Base-by-base conservation (phyloP, 1,284 basidiomycete genomes). In the Clitocybe nebularis region DNA sequence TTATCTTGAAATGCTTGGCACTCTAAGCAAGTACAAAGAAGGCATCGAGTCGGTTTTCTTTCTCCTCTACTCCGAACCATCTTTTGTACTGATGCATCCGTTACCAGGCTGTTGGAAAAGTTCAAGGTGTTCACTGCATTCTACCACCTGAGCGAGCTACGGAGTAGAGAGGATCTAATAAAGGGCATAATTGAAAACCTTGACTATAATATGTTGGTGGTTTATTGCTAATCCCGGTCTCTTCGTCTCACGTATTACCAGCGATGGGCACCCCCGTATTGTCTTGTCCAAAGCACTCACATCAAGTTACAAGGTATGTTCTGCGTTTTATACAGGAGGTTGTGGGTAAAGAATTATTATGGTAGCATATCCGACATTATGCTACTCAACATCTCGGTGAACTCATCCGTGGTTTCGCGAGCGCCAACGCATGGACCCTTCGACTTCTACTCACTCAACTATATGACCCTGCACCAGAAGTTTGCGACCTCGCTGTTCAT, bases 1-100 rank as follows among this genome's bases (percentile, higher is more conserved):
- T 0, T 99, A 99, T 62, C 84, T 99, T 50, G 93, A 97, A 58
- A 93, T 99, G 85, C 74, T 99, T 1, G 94, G 94, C 2, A 84
- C 82, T 1, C 69, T 99, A 30, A 95, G 90, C 63, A 90, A 86
- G 56, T 79, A 85, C 47, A 76, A 81, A 21, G 90, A 96, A 40
- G 96, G 96, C 9, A 78, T 95, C 19, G 87, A 91, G 92, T 93
- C 60, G 49, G 87, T 20, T 25, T 37, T n/a, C 28, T 39, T 13
- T 24, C 21, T 36, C 8, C 8, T 30, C n/a, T 25, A 11, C 28
- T 14, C 10, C 41, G 36, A 43, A 38, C 28, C 11, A 10, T 14
- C 17, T 30, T 13, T 34, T 45, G 23, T 37, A 16, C 29, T 5
- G 20, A 24, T 19, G 14, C 39, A 30, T 29, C 20, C 17, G 10